Base-by-base conservation (phyloP, 1,284 basidiomycete genomes). In the Phlebopus sp. region DNA sequence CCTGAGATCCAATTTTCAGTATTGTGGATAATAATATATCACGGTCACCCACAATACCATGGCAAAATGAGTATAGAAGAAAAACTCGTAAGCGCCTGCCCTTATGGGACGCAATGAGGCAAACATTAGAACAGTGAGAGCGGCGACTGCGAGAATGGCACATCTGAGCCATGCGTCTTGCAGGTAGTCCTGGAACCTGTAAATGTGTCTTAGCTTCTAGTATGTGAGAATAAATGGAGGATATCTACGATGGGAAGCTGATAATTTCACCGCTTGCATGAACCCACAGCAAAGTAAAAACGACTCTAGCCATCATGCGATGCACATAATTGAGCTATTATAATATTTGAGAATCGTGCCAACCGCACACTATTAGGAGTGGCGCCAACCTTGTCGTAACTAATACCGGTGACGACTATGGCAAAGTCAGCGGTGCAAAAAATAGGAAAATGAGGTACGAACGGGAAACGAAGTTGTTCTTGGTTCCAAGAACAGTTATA, bases 391-490 rank as follows among this genome's bases (percentile, higher is more conserved):
- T 78, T 79, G 55, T 82, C 78, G 53, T 76, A 79, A 44, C 75
- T 70, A 41, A 84, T 68, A 7, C 79, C 79, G 10, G 80, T 83
- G 23, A 81, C 58, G 44, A 73, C 79, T 80, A 52, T 6, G 30
- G 15, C 15, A 1, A 19, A n/a, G 13, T 49, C 25, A 42, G 32
- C 1, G 34, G 29, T 21, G 69, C 5, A 2, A 8, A 21, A 3
- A 27, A 13, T 25, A 36, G 1, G 14, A 17, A 19, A 10, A 14
- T 6, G 13, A 7, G 3, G 4, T 25, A 49, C 78, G 53, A 47
- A 80, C 79, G 69, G 2, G 79, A 76, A 10, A 85, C 66, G 15
- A 79, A 50, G 46, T 84, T 85, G 58, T 85, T 84, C 59, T 79
- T 79, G 48, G 76, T 78, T 0, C 79, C 81, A 15, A 86, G 72